phyloP scores from a whole-genome alignment of 2,329 filamentous ascomycete genomes.

The Xylaria arbuscula region DNA sequence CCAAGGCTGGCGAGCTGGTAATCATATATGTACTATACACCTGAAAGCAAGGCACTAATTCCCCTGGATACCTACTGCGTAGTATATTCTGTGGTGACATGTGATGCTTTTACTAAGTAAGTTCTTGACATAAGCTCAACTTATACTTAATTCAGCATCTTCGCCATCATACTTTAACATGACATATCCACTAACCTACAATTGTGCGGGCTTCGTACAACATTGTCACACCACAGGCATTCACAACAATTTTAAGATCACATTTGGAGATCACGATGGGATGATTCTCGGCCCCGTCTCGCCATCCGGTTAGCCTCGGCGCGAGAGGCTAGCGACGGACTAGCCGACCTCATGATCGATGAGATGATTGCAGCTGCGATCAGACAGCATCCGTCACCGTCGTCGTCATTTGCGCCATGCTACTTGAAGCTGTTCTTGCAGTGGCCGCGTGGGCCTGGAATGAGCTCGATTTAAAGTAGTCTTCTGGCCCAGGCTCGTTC shows the following conservation, averaged over 20 bases:
- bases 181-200: conserved; percentile 55
- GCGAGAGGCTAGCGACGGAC: conserved; percentile 58
- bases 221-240: conserved; percentile 57
- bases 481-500: no score
- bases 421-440: conserved; percentile 58
- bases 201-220: conserved; percentile 57
- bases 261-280: conserved; percentile 57
- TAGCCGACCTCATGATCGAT: conserved; percentile 60
- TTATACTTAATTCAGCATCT: conserved; percentile 48
- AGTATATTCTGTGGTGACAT: background rate
- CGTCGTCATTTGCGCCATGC: conserved; percentile 58
- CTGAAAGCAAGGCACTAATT: background rate
- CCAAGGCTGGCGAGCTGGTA: conserved; percentile 16
- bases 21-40: background rate
- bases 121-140: background rate
- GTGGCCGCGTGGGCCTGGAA: conserved; percentile 55
- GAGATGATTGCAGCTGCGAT: conserved; percentile 59
- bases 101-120: background rate
- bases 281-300: conserved; percentile 57
- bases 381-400: conserved; percentile 55
- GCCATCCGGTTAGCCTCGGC: conserved; percentile 58
- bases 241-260: conserved; percentile 57
- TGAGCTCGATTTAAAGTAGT: conserved; percentile 28
- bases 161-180: conserved; percentile 55
- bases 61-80: no score